Conservation (phyloP, 1,284 basidiomycete species). For the Vanrija pseudolonga region DNA sequence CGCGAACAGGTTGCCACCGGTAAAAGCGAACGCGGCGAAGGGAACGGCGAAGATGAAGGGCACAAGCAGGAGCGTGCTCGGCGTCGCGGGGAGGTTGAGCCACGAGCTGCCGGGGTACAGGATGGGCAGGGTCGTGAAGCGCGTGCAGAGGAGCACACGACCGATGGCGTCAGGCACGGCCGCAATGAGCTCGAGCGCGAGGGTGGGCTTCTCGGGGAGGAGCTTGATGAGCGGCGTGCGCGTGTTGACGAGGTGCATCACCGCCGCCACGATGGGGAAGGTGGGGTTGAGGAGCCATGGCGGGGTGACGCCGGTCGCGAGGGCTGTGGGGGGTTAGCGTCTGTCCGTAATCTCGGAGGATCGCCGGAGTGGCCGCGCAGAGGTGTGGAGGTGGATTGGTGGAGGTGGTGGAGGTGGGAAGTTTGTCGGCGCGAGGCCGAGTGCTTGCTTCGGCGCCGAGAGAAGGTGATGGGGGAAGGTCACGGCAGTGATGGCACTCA, state of each 20-base stretch:
- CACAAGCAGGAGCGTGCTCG: constrained; percentile 38
- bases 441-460: no score
- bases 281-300: constrained; percentile 45
- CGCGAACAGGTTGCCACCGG: constrained; percentile 39
- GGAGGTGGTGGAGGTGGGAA: neutral
- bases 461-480: no score
- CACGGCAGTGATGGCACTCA: no score
- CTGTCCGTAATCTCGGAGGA: no score
- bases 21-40: constrained; percentile 40
- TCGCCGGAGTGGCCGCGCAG: no score
- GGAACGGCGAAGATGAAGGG: constrained; percentile 47
- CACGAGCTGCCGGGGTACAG: constrained; percentile 9
- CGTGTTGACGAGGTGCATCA: constrained; percentile 36
- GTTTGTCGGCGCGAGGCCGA: no score
- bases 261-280: constrained; percentile 34
- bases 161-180: constrained; percentile 45
- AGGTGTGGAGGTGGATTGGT: no score
- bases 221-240: constrained; percentile 36
- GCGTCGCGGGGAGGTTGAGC: constrained; percentile 29
- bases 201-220: constrained; percentile 32
- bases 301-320: constrained; percentile 40
- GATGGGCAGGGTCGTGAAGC: constrained; percentile 41
- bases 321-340: constrained; percentile 16
- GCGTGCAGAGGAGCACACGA: constrained; percentile 45
- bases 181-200: constrained; percentile 34